Evolutionary conservation across 2,329 filamentous ascomycete species (phyloP).

Genomic region (Sclerotinia minor): DNA sequence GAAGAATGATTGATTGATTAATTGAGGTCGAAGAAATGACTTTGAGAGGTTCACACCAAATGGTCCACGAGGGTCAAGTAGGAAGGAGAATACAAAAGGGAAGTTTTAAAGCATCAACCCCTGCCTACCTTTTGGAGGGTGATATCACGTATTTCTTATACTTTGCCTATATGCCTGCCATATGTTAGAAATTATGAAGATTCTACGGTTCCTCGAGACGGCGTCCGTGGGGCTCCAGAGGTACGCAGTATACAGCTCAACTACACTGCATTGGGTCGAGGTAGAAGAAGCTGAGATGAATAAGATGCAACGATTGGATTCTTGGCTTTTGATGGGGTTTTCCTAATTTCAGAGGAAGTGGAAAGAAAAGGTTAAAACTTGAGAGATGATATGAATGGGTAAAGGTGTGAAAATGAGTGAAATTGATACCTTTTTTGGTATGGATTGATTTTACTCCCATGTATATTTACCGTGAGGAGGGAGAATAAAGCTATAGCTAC

Average conservation of each 20-base stretch:
- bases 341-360: not conserved
- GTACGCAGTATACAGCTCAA: not conserved
- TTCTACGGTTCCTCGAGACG: not conserved
- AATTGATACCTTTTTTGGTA: too few relatives aligned
- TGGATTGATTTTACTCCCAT: too few relatives aligned
- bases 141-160: slow-evolving; percentile 13
- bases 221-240: not conserved
- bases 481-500: too few relatives aligned
- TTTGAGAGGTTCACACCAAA: not conserved
- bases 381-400: too few relatives aligned
- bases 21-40: not conserved
- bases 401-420: too few relatives aligned
- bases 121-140: not conserved
- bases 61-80: not conserved
- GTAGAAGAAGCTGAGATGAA: slow-evolving; percentile 11
- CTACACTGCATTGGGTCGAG: not conserved
- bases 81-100: not conserved
- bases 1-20: not conserved
- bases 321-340: not conserved
- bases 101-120: not conserved
- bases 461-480: too few relatives aligned
- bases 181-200: not conserved
- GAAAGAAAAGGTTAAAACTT: not conserved
- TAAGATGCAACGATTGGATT: not conserved
- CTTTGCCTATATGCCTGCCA: not conserved